Evolutionary conservation across 352 stramenopile species (phyloP).

Genomic region (Blastocystis sp.): DNA sequence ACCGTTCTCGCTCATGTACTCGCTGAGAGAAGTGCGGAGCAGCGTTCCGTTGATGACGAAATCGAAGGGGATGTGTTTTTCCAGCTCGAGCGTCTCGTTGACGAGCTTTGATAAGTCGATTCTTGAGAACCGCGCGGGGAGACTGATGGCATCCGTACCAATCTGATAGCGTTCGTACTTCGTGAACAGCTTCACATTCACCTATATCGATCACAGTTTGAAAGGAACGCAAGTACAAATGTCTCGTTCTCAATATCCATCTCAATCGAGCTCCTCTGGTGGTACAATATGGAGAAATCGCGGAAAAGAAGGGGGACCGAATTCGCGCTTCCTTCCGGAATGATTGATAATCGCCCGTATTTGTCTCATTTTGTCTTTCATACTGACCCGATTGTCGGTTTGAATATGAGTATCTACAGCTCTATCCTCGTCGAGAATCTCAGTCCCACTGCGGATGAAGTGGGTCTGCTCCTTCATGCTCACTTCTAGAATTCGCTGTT

Average conservation of each 20-base stretch:
- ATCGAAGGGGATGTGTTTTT: constrained; percentile 72
- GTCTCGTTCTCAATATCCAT: constrained; percentile 71
- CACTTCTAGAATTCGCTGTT: background rate
- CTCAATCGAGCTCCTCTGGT: background rate
- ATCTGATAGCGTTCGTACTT: constrained; percentile 70
- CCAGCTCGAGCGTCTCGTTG: constrained; percentile 61
- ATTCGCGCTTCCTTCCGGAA: background rate
- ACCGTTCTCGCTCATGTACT: constrained; percentile 62
- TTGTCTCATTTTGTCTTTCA: background rate
- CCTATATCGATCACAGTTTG: constrained; percentile 26
- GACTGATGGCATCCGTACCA: constrained; percentile 47
- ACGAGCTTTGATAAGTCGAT: constrained; percentile 68
- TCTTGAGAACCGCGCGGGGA: constrained; percentile 61
- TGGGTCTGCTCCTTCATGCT: background rate
- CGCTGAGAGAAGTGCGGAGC: constrained; percentile 42
- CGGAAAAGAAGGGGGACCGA: background rate
- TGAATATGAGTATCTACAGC: constrained; percentile 32
- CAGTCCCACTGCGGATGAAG: background rate
- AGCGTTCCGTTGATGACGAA: constrained; percentile 72
- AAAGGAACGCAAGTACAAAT: constrained; percentile 11
- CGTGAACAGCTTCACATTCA: constrained; percentile 65
- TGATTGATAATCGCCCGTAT: background rate
- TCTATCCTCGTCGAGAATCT: background rate
- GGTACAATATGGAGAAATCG: background rate
- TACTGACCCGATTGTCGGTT: background rate